Conservation (phyloP, 2,329 filamentous ascomycete species). For the Pyrenochaeta sp. region DNA sequence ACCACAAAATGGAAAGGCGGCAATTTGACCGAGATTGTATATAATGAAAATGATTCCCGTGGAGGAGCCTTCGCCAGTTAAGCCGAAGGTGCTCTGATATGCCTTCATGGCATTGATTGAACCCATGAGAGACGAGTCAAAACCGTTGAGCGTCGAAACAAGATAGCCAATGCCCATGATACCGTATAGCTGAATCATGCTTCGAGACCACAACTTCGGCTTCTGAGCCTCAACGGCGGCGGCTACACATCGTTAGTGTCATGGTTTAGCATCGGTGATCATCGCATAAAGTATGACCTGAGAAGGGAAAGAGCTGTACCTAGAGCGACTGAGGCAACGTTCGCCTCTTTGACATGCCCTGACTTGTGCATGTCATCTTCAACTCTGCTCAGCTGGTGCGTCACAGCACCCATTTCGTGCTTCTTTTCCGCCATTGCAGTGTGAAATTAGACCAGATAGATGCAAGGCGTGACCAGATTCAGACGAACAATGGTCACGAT, state of each 20-base stretch:
- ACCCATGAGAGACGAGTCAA: constrained; percentile 53
- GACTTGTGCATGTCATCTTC: constrained; percentile 34
- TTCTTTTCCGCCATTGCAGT: constrained; percentile 30
- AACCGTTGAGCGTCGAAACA: constrained; percentile 47
- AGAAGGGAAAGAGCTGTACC: constrained; percentile 19
- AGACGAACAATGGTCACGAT: too few relatives aligned
- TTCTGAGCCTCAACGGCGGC: constrained; percentile 45
- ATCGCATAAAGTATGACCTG: too few relatives aligned
- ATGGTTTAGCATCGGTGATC: background rate
- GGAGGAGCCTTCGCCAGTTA: constrained; percentile 58
- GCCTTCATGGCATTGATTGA: constrained; percentile 63
- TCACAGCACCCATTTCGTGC: constrained; percentile 29
- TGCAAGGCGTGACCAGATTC: too few relatives aligned
- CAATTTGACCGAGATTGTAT: constrained; percentile 61
- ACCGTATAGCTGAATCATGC: constrained; percentile 44
- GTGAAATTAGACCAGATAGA: background rate
- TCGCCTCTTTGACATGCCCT: constrained; percentile 34
- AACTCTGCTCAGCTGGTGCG: constrained; percentile 31
- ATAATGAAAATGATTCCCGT: constrained; percentile 58
- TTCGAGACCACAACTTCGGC: constrained; percentile 38
- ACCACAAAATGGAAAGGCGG: constrained; percentile 57
- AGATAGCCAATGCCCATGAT: constrained; percentile 48
- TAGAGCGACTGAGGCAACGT: constrained; percentile 42
- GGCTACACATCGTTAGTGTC: constrained; percentile 25
- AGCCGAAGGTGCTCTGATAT: constrained; percentile 60